These are phyloP conservation scores for Flammula alnicola DNA, from an alignment of 1,284 basidiomycete species.

Conservation along the genomic window DNA sequence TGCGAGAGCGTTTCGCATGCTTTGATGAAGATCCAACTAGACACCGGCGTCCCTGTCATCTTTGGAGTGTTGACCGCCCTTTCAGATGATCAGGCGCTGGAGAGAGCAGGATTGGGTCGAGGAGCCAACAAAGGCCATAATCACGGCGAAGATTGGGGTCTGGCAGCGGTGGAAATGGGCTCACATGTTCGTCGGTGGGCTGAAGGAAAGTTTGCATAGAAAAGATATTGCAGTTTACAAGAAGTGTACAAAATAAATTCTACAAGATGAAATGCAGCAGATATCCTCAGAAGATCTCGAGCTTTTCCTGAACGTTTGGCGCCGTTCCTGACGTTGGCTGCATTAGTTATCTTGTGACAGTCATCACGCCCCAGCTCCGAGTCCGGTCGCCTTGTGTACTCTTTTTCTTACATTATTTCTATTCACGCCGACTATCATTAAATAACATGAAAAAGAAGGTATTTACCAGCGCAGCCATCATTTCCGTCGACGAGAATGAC, in stretches of 20 bases:
- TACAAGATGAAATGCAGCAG: constrained; percentile 3
- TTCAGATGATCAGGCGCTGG: constrained; percentile 93
- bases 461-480: constrained; percentile 14
- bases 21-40: constrained; percentile 93
- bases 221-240: constrained; percentile 15
- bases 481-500: constrained; percentile 15
- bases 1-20: constrained; percentile 91
- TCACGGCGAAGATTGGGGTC: constrained; percentile 96
- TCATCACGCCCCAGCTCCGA: constrained; percentile 18
- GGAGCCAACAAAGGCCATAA: constrained; percentile 80
- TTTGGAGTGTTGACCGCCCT: constrained; percentile 96
- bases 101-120: constrained; percentile 83
- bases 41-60: constrained; percentile 93
- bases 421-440: constrained; percentile 13
- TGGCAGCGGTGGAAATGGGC: constrained; percentile 94
- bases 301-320: too few species aligned
- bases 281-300: too few species aligned
- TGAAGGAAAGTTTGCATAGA: constrained; percentile 67
- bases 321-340: not conserved
- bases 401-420: constrained; percentile 16
- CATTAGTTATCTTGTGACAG: constrained; percentile 6
- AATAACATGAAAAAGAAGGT: constrained; percentile 61
- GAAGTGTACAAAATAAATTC: constrained; percentile 12
- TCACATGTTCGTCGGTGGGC: constrained; percentile 75
- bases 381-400: constrained; percentile 11